These are phyloP conservation scores for Ophiostoma fasciatum DNA, from an alignment of 2,329 filamentous ascomycete species.

Conservation along the genomic window DNA sequence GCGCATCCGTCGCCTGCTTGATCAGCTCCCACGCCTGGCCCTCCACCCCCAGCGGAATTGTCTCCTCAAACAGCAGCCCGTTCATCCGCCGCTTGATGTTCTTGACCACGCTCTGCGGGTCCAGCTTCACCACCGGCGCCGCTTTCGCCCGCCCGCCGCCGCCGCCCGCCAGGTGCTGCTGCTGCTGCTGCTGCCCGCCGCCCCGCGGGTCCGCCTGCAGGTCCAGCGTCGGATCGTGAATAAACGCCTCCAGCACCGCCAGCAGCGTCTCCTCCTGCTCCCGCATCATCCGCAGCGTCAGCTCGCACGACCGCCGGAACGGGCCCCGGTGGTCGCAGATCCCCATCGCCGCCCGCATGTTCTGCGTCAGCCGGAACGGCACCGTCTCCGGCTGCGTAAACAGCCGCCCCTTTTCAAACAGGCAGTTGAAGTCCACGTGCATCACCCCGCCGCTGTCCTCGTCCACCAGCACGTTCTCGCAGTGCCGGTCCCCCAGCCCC, in stretches of 20 bases:
- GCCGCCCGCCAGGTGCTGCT: conserved; percentile 27
- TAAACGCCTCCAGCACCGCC: conserved; percentile 92
- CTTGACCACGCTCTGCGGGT: conserved; percentile 65
- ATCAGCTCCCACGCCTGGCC: conserved; percentile 96
- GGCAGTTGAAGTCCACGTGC: conserved; percentile 98
- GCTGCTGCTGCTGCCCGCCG: conserved; percentile 38
- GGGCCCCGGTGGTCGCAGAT: conserved; percentile 88
- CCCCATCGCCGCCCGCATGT: conserved; percentile 97
- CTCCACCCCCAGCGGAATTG: conserved; percentile 84
- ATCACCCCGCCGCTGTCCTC: conserved; percentile 87
- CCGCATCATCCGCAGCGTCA: conserved; percentile 69
- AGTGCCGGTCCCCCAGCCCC: conserved; percentile 85
- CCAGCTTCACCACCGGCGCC: conserved; percentile 32
- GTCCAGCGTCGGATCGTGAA: conserved; percentile 93
- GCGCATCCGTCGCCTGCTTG: conserved; percentile 64
- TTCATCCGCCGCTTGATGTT: conserved; percentile 76
- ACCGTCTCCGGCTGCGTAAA: conserved; percentile 92
- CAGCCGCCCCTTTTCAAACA: conserved; percentile 94
- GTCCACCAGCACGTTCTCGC: conserved; percentile 91
- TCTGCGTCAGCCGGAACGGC: conserved; percentile 92
- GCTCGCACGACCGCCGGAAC: conserved; percentile 79
- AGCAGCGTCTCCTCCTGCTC: conserved; percentile 94
- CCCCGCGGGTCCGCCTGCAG: conserved; percentile 36
- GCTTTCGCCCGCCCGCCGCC: conserved; percentile 29
- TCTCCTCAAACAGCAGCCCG: conserved; percentile 73